A percentile compares a stretch with the other conserved stretches of the same genome.
These are phyloP conservation scores for Ustilago trichophora DNA, from an alignment of 1,284 basidiomycete genomes.

Conservation along the genomic window DNA sequence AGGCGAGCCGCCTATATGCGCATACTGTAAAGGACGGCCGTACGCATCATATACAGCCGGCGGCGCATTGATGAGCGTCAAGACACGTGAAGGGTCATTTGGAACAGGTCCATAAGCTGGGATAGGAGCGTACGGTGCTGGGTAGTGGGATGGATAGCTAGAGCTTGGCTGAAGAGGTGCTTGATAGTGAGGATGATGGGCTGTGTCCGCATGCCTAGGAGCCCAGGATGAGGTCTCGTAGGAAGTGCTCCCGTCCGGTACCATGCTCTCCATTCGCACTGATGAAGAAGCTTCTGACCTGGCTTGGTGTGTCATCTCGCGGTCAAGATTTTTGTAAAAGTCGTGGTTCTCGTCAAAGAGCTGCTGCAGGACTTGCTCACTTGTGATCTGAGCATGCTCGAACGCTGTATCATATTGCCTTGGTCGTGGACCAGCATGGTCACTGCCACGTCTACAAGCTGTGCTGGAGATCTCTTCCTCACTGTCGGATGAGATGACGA, in stretches of 20 bases:
- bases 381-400: neutral
- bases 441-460: neutral
- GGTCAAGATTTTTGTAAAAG: constrained; percentile 15
- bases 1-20: too few relatives aligned
- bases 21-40: too few relatives aligned
- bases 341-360: constrained; percentile 6
- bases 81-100: too few relatives aligned
- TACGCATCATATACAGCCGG: too few relatives aligned
- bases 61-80: too few relatives aligned
- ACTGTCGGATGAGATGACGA: constrained; percentile 30
- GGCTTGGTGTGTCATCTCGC: constrained; percentile 6
- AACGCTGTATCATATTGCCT: neutral
- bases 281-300: constrained; percentile 5
- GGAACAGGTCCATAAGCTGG: too few relatives aligned
- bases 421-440: neutral
- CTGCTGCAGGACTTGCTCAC: constrained; percentile 6
- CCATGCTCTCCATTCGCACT: constrained; percentile 19
- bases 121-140: too few relatives aligned
- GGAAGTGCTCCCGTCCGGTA: constrained; percentile 18
- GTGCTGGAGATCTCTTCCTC: constrained; percentile 8
- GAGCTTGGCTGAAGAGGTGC: too few relatives aligned
- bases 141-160: too few relatives aligned
- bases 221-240: constrained; percentile 20
- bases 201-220: neutral
- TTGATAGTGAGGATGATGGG: neutral